Percentiles rank a stretch among this genome's conserved stretches.
Evolutionary conservation across 2,329 filamentous ascomycete genomes (phyloP).

Genomic region (Ceratocystis variospora): DNA sequence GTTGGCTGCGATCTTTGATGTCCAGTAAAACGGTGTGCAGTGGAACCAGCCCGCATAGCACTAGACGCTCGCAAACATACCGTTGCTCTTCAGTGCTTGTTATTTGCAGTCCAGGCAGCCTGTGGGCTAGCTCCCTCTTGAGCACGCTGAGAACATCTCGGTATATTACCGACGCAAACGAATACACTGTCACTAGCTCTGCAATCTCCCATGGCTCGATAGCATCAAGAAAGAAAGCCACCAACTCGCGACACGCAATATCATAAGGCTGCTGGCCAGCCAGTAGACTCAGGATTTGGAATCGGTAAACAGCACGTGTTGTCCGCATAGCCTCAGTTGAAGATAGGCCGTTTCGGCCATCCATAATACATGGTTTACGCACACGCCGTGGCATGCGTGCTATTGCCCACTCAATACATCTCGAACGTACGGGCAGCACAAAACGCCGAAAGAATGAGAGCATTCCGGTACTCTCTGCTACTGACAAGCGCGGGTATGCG

Average conservation of each 20-base stretch:
- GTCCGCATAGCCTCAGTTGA: conserved; percentile 10
- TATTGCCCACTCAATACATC: conserved; percentile 9
- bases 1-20: background rate
- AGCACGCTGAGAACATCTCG: conserved; percentile 10
- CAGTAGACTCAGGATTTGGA: conserved; percentile 13
- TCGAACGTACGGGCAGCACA: conserved; percentile 8
- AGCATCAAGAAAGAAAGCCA: conserved; percentile 7
- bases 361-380: background rate
- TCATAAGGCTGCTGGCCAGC: background rate
- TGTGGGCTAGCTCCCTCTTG: background rate
- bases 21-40: conserved; percentile 13
- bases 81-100: background rate
- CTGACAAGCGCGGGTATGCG: background rate
- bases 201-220: conserved; percentile 18
- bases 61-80: background rate
- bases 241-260: background rate
- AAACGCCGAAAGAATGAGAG: conserved; percentile 14
- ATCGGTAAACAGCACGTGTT: conserved; percentile 16
- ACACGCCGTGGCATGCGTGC: conserved; percentile 10
- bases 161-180: conserved; percentile 10
- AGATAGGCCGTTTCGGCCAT: background rate
- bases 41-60: conserved; percentile 12
- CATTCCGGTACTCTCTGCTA: conserved; percentile 13
- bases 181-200: conserved; percentile 14
- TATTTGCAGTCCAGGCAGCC: background rate